Conservation (phyloP, 768 basidiomycete genomes). For the Leucocoprinus birnbaumii region DNA sequence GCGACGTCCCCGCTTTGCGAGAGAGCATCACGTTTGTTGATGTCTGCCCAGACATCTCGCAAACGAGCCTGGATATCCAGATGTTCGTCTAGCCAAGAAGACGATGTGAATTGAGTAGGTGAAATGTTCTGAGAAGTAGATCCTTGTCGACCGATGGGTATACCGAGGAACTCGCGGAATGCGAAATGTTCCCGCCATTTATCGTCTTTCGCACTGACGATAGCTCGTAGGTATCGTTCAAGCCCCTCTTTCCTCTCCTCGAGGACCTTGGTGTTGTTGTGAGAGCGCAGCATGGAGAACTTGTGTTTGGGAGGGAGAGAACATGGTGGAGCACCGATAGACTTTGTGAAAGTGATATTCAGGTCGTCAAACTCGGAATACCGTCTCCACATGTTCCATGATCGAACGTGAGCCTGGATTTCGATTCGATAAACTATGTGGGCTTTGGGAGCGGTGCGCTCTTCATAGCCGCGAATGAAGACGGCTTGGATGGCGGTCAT, state of each 20-base stretch:
- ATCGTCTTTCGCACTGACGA: conserved; percentile 77
- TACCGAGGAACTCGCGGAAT: conserved; percentile 85
- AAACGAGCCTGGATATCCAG: conserved; percentile 70
- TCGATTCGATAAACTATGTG: conserved; percentile 82
- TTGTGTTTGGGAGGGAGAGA: conserved; percentile 84
- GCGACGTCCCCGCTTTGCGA: conserved; percentile 70
- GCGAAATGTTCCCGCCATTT: conserved; percentile 77
- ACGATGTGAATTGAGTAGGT: conserved; percentile 58
- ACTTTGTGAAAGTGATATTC: conserved; percentile 74
- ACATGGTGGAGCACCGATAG: conserved; percentile 75
- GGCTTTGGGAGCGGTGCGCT: conserved; percentile 65
- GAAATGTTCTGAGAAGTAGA: conserved; percentile 20
- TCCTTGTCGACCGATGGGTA: conserved; percentile 63
- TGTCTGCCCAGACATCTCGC: conserved; percentile 79
- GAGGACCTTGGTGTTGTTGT: conserved; percentile 57
- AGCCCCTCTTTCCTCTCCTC: conserved; percentile 78
- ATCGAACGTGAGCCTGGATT: conserved; percentile 83
- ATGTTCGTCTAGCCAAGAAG: conserved; percentile 92
- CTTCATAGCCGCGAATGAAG: conserved; percentile 66
- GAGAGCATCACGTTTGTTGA: conserved; percentile 86
- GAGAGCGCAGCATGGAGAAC: conserved; percentile 62
- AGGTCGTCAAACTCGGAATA: conserved; percentile 95
- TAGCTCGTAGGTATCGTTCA: conserved; percentile 83
- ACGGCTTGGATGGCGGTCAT: conserved; percentile 81
- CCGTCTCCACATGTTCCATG: conserved; percentile 92